Percentiles rank a stretch among this genome's conserved stretches.
Conservation (phyloP, 768 basidiomycete genomes). For the Rhodosporidiobolus odoratus region DNA sequence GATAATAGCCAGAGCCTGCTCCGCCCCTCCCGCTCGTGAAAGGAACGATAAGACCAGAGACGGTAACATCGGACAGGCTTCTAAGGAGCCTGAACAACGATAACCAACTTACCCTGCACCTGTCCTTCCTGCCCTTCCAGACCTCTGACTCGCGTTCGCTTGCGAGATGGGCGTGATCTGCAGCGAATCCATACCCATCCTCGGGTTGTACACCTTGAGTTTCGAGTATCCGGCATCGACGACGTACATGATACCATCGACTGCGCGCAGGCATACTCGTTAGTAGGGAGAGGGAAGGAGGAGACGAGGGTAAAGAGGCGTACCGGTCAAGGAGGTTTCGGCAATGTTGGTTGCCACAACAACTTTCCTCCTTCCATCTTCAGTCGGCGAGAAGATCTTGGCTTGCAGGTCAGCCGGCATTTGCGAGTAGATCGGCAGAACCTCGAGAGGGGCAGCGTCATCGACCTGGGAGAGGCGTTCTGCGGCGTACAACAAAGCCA, state of each 20-base stretch:
- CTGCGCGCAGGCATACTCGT: constrained; percentile 48
- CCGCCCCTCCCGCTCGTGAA: too few species aligned
- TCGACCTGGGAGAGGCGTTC: constrained; percentile 90
- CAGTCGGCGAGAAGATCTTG: constrained; percentile 90
- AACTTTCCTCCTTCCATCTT: constrained; percentile 89
- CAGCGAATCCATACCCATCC: constrained; percentile 97
- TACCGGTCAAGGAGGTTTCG: constrained; percentile 91
- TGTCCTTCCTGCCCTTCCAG: constrained; percentile 92
- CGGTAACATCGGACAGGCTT: too few species aligned
- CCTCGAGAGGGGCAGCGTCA: constrained; percentile 75
- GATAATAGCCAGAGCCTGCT: too few species aligned
- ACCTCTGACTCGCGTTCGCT: constrained; percentile 93
- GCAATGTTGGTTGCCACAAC: constrained; percentile 99
- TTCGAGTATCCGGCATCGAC: constrained; percentile 97
- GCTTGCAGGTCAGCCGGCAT: constrained; percentile 99
- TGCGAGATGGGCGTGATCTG: constrained; percentile 99
- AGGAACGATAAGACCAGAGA: too few species aligned
- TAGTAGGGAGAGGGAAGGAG: constrained; percentile 1
- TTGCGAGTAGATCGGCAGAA: constrained; percentile 98
- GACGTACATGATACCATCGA: constrained; percentile 95
- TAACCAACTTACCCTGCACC: constrained; percentile 70
- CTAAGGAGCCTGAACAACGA: background rate
- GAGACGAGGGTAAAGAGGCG: constrained; percentile 17
- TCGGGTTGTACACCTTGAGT: constrained; percentile 97
- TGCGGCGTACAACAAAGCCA: constrained; percentile 43